These are phyloP conservation scores for Ganoderma sp. DNA, from an alignment of 1,284 basidiomycete species.

Conservation along the genomic window DNA sequence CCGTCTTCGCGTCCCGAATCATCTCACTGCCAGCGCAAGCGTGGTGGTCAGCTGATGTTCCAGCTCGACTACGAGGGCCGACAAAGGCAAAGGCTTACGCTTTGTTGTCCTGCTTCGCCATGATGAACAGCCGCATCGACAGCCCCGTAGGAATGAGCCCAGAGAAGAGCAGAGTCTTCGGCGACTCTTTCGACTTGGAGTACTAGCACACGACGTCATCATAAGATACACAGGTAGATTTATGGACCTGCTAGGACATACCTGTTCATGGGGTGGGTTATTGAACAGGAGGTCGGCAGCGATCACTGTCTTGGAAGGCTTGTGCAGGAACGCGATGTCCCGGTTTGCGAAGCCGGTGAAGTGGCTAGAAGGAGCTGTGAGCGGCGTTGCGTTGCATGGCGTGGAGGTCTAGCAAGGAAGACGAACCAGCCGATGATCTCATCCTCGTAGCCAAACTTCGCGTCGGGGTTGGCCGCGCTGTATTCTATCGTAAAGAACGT, in stretches of 20 bases:
- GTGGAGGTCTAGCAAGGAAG: neutral
- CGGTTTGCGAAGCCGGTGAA: slow-evolving; percentile 85
- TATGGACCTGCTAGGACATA: neutral
- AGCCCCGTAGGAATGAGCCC: slow-evolving; percentile 62
- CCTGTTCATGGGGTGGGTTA: slow-evolving; percentile 82
- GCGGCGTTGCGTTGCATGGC: neutral
- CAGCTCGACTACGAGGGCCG: neutral
- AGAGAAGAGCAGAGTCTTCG: slow-evolving; percentile 53
- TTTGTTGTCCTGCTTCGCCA: slow-evolving; percentile 60
- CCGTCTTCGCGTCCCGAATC: slow-evolving; percentile 72
- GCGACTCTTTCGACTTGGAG: slow-evolving; percentile 56
- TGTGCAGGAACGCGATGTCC: slow-evolving; percentile 90
- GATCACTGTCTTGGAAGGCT: slow-evolving; percentile 78
- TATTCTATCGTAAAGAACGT: neutral
- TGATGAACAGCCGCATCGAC: slow-evolving; percentile 60
- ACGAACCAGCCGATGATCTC: slow-evolving; percentile 70
- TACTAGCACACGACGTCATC: slow-evolving; percentile 39
- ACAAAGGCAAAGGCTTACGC: slow-evolving; percentile 55
- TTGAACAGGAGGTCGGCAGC: slow-evolving; percentile 93
- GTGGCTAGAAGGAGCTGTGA: slow-evolving; percentile 53
- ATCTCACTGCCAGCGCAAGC: slow-evolving; percentile 59
- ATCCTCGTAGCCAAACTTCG: slow-evolving; percentile 76
- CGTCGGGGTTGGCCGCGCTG: slow-evolving; percentile 36
- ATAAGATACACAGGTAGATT: neutral
- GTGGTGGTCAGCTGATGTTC: slow-evolving; percentile 4